These are phyloP conservation scores for Vigna reflexopilosa DNA, from an alignment of 306 rosid genomes.

Conservation along the genomic window DNA sequence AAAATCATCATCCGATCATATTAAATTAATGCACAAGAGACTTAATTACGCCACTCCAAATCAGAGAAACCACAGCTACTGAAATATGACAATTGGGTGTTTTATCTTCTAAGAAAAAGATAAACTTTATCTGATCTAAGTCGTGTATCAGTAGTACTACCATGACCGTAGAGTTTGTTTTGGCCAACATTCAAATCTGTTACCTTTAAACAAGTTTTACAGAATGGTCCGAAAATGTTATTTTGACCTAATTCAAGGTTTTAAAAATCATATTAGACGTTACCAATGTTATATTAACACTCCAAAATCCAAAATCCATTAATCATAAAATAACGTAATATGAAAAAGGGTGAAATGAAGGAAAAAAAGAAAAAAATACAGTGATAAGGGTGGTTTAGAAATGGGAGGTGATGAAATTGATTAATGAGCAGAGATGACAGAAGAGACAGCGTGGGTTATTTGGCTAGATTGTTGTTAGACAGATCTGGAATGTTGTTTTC, in stretches of 20 bases:
- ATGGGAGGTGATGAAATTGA: background rate
- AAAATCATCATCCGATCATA: background rate
- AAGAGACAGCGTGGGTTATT: constrained; percentile 23
- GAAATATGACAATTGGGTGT: background rate
- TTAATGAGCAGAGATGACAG: background rate
- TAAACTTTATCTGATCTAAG: background rate
- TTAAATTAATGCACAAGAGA: background rate
- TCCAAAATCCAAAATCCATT: too few relatives aligned
- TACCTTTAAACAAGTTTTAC: background rate
- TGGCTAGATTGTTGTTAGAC: constrained; percentile 43
- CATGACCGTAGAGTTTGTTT: background rate
- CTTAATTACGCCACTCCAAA: background rate
- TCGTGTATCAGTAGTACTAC: background rate
- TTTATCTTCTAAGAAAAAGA: background rate
- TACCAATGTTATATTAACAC: too few relatives aligned
- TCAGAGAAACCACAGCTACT: constrained; percentile 9
- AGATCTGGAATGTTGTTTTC: constrained; percentile 41
- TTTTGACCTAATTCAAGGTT: too few relatives aligned
- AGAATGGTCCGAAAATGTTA: background rate
- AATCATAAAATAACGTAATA: too few relatives aligned
- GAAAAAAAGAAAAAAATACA: background rate
- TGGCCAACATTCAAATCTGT: background rate
- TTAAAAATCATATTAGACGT: too few relatives aligned
- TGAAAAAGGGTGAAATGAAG: background rate
- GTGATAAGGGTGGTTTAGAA: background rate